phyloP scores from a whole-genome alignment of 176 grass and related monocot species.

The Calamus simplicifolius region DNA sequence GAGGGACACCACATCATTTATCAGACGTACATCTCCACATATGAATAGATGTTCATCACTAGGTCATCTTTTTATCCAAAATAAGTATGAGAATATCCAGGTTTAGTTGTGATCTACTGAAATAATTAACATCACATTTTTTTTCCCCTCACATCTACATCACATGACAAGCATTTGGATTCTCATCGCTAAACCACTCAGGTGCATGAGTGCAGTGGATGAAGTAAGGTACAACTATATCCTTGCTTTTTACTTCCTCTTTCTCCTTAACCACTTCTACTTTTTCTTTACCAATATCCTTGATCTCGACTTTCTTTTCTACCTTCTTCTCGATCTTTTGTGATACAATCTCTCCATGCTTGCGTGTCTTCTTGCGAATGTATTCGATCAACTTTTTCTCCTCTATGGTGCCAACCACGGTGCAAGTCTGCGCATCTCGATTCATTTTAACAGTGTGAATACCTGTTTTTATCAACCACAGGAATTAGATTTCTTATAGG shows the following conservation, averaged over 20 bases:
- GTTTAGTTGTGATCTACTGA: not conserved
- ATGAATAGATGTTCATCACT: too few species aligned
- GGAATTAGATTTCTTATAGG: too few species aligned
- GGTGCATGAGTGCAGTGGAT: slow-evolving; percentile 68
- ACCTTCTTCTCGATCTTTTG: slow-evolving; percentile 41
- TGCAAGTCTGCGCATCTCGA: slow-evolving; percentile 43
- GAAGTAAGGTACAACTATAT: slow-evolving; percentile 60
- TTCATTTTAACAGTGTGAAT: slow-evolving; percentile 66
- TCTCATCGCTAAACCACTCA: slow-evolving; percentile 61
- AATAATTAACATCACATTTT: not conserved
- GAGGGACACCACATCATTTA: too few species aligned
- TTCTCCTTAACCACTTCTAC: slow-evolving; percentile 10
- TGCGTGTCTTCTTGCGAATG: slow-evolving; percentile 41
- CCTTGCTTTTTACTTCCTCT: slow-evolving; percentile 39
- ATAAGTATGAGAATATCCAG: not conserved
- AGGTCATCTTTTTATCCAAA: not conserved
- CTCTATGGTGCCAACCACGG: slow-evolving; percentile 41
- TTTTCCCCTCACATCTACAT: slow-evolving; percentile 35
- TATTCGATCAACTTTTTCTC: slow-evolving; percentile 54
- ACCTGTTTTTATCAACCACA: slow-evolving; percentile 17
- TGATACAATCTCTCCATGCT: slow-evolving; percentile 25
- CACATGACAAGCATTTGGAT: slow-evolving; percentile 56
- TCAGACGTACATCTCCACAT: too few species aligned
- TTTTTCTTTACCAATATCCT: slow-evolving; percentile 17
- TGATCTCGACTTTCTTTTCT: slow-evolving; percentile 29